Evolutionary conservation across 805 yeast genomes (phyloP), one percentile per base, ranked within the genome.

Genomic region (Saturnispora gosingensis): DNA sequence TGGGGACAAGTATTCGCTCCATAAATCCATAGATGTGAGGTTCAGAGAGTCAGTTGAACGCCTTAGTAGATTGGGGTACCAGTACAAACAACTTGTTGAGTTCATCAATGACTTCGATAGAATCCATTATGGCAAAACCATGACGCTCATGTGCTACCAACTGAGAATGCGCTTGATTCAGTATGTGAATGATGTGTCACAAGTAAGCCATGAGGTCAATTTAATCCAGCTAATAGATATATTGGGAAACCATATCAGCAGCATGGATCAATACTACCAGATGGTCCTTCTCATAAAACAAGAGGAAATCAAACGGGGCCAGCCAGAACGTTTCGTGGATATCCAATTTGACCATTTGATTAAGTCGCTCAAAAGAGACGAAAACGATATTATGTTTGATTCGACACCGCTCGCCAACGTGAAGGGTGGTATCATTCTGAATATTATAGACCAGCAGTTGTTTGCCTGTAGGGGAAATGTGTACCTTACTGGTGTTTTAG

Each of bases 391-490:
- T 1, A 61, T 76, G 5, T 71, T 81, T 0, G 86, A 83, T 59
- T 71, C 76, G 3, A 64, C 75, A 9, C 71, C 71, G 39, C 76
- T 80, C 49, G 71, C 75, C 39, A 68, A 72, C 22, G 84, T 83
- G 20, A 86, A 85, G 67, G 98, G 99, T 34, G 96, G 97, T 0
- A 64, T 83, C 11, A 76, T 86, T 0, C 66, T 91, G 38, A 71
- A 76, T 49, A 70, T 85, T 1, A 70, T 93, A 1, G 85, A 85
- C 51, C 71, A 70, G 20, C 69, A 82, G 57, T 69, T 85, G 5
- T 74, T 75, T 36, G 69, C 71, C 2, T 78, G 74, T 58, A 75
- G 78, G 49, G 97, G 97, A 2, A 93, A 89, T 61, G 62, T 73
- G 0, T 67, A 67, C 2, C 77, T 85, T 0, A 68, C 69, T 38